Conservation (phyloP, 2,329 filamentous ascomycete species). For the Pseudogymnoascus sp. region DNA sequence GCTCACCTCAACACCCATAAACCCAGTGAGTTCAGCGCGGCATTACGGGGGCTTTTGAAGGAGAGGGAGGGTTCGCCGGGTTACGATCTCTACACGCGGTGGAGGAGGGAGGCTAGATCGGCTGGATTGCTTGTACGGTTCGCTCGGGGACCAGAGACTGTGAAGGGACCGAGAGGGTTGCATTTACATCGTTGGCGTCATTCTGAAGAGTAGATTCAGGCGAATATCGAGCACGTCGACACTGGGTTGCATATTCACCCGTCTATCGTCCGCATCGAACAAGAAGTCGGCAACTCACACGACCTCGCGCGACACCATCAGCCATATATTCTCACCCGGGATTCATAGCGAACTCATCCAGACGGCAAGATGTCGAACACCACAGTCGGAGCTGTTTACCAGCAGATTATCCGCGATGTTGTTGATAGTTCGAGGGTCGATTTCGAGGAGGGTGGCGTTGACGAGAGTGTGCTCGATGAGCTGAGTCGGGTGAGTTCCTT, state of each 20-base stretch:
- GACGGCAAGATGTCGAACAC: conserved; percentile 29
- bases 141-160: background rate
- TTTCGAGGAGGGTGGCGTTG: conserved; percentile 93
- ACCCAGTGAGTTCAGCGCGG: background rate
- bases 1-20: background rate
- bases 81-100: conserved; percentile 7
- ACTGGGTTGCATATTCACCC: background rate
- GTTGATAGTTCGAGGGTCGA: conserved; percentile 88
- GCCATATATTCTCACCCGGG: conserved; percentile 11
- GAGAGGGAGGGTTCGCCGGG: background rate
- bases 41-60: conserved; percentile 5
- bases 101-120: conserved; percentile 3
- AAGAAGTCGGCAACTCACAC: background rate
- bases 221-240: background rate
- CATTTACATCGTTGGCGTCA: background rate
- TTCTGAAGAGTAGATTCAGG: background rate
- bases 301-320: background rate
- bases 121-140: conserved; percentile 3
- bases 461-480: conserved; percentile 78
- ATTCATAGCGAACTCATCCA: background rate
- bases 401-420: conserved; percentile 73
- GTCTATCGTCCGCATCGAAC: background rate
- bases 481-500: conserved; percentile 69
- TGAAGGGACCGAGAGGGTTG: background rate
- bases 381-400: conserved; percentile 65